These are phyloP conservation scores for Phytophthora cactorum DNA, from an alignment of 352 stramenopile genomes.

Conservation along the genomic window DNA sequence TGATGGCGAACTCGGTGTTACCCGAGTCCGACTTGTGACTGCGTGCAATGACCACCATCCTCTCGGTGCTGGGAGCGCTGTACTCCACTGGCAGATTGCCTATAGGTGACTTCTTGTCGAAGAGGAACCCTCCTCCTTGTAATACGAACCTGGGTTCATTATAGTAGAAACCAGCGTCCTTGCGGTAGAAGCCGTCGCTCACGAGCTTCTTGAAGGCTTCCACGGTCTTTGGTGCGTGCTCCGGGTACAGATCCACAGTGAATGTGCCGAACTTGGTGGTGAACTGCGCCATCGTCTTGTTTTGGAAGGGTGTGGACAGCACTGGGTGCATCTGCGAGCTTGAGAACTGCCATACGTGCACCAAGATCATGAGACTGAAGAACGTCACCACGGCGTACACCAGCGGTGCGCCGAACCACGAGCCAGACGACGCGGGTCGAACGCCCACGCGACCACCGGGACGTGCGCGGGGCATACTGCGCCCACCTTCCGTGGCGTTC, in stretches of 20 bases:
- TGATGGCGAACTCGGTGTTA: slow-evolving; percentile 86
- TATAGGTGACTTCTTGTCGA: slow-evolving; percentile 71
- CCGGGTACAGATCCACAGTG: slow-evolving; percentile 79
- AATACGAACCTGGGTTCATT: slow-evolving; percentile 85
- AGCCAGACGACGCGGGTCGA: slow-evolving; percentile 17
- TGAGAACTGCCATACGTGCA: slow-evolving; percentile 77
- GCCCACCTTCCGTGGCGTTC: slow-evolving; percentile 20
- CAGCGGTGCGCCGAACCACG: slow-evolving; percentile 50
- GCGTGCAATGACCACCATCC: slow-evolving; percentile 84
- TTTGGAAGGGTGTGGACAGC: slow-evolving; percentile 70
- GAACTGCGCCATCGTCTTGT: slow-evolving; percentile 86
- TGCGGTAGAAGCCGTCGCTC: slow-evolving; percentile 66
- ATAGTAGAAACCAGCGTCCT: slow-evolving; percentile 84
- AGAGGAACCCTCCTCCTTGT: slow-evolving; percentile 79
- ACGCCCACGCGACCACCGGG: background rate
- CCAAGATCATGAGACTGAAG: slow-evolving; percentile 61
- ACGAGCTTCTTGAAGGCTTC: slow-evolving; percentile 77
- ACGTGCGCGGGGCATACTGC: slow-evolving; percentile 8
- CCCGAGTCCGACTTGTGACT: slow-evolving; percentile 71
- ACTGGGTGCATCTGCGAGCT: slow-evolving; percentile 42
- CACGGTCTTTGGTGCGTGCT: slow-evolving; percentile 80
- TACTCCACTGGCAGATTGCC: slow-evolving; percentile 82
- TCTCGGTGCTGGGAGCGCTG: slow-evolving; percentile 78
- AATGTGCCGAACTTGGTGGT: slow-evolving; percentile 81
- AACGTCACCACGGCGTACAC: slow-evolving; percentile 54